These are phyloP conservation scores for Ganoderma meredithae DNA, from an alignment of 1,284 basidiomycete species.

Conservation along the genomic window DNA sequence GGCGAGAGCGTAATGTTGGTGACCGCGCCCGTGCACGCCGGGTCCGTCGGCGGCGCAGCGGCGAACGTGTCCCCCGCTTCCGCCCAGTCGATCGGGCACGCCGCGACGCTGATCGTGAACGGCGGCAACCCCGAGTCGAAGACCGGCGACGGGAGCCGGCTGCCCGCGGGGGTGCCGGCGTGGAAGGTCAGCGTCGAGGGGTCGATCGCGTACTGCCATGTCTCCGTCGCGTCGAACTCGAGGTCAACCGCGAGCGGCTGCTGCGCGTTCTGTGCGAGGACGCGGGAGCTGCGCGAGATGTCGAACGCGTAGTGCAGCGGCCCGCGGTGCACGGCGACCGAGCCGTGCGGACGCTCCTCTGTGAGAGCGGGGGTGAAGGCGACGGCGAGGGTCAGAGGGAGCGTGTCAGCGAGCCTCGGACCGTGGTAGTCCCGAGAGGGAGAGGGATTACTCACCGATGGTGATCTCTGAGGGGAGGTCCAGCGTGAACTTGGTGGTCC, in stretches of 20 bases:
- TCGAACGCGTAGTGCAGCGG: constrained; percentile 66
- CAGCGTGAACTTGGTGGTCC: constrained; percentile 54
- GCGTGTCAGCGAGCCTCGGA: constrained; percentile 1
- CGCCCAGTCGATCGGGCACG: constrained; percentile 59
- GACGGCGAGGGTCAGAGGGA: not conserved
- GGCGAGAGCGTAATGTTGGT: constrained; percentile 58
- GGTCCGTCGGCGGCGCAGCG: constrained; percentile 54
- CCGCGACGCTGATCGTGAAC: constrained; percentile 56
- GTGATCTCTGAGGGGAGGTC: constrained; percentile 58
- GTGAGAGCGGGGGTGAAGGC: not conserved
- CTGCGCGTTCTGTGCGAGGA: constrained; percentile 52
- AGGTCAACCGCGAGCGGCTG: constrained; percentile 59
- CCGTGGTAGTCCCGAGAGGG: not conserved
- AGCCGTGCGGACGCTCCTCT: constrained; percentile 61
- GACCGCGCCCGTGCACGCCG: constrained; percentile 51
- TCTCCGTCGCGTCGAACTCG: constrained; percentile 55
- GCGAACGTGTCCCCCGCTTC: constrained; percentile 59
- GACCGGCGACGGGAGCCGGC: constrained; percentile 57
- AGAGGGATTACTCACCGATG: constrained; percentile 44
- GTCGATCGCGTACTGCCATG: constrained; percentile 66
- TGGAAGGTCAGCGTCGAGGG: constrained; percentile 57
- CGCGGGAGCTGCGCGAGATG: constrained; percentile 50
- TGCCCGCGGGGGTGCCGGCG: constrained; percentile 46
- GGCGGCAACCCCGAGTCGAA: constrained; percentile 62
- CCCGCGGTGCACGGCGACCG: constrained; percentile 62